Evolutionary conservation across 1,139 yeast genomes (phyloP), one percentile per base, ranked within the genome.

Genomic region (Candida sanyaensis): DNA sequence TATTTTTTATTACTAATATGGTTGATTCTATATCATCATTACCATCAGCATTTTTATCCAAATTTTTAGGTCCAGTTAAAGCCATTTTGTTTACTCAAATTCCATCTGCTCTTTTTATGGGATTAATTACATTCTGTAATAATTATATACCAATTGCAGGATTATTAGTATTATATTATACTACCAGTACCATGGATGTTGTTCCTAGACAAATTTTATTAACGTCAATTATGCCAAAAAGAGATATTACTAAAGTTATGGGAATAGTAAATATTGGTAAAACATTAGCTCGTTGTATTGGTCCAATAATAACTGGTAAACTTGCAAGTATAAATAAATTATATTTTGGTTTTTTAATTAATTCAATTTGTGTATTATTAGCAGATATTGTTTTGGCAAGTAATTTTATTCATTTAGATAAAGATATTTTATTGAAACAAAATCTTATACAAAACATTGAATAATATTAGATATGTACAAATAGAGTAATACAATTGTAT

Each of bases 221-320:
- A 36, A 83, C 96, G 0, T 78, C 88, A 2, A 72, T 89, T 17
- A 83, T 91, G 46, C 77, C 77, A 12, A 75, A n/a, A 9, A 66
- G 73, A 10, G 95, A 88, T 49, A 69, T 91, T 41, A 83, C 96
- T 4, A 80, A 77, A 56, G 93, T 87, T 2, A 79, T 91, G 84
- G 97, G 96, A 1, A 73, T 87, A 3, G 96, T 90, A 4, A 90
- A 90, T 59, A 84, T 90, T 34, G 91, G 88, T 26, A 90, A 90
- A 63, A 91, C 96, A 1, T 75, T 88, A 55, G 95, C 96, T 0
- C 74, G 96, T 50, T 84, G 95, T 44, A 62, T 88, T 21, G 96
- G 97, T 0, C 97, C 97, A 0, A 60, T 81, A 3, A 78, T 88
- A 57, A 87, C 96, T 0, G 97, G 97, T 2, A 65, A 74, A 38